phyloP scores from a whole-genome alignment of 2,329 filamentous ascomycete species.

The Penicillium sumatraense region DNA sequence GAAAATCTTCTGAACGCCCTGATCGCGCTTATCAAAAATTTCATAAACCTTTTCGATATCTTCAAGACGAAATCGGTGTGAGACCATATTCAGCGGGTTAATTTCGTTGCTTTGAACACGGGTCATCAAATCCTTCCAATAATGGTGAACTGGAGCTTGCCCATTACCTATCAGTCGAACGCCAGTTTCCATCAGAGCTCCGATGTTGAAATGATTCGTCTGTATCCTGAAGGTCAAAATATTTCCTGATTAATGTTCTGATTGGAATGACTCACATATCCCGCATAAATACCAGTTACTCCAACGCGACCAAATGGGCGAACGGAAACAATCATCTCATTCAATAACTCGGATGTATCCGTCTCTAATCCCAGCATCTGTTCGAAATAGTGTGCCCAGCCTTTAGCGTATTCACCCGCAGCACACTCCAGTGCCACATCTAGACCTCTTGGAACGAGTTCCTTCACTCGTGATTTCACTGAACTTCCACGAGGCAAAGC shows the following conservation, averaged over 20 bases:
- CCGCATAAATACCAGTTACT: constrained; percentile 73
- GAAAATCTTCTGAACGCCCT: constrained; percentile 80
- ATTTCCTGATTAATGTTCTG: not conserved
- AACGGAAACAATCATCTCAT: constrained; percentile 59
- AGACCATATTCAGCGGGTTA: constrained; percentile 77
- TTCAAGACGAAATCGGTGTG: constrained; percentile 74
- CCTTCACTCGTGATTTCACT: constrained; percentile 73
- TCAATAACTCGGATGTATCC: constrained; percentile 72
- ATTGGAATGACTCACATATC: constrained; percentile 52
- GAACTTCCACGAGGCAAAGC: constrained; percentile 65
- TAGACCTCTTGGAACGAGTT: constrained; percentile 73
- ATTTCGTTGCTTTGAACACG: constrained; percentile 70
- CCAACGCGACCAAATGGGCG: constrained; percentile 68
- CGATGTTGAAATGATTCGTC: constrained; percentile 77
- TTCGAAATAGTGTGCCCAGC: constrained; percentile 65
- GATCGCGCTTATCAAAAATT: constrained; percentile 58
- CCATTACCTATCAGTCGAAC: constrained; percentile 73
- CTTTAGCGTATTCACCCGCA: constrained; percentile 66
- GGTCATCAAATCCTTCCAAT: constrained; percentile 76
- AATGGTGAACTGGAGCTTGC: constrained; percentile 75
- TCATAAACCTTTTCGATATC: constrained; percentile 70
- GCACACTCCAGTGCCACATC: constrained; percentile 75
- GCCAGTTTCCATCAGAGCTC: constrained; percentile 80
- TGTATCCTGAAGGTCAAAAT: not conserved
- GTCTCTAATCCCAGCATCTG: constrained; percentile 72